Conservation (phyloP, 139 green algal species). For the Zygnema circumcarinatum region DNA sequence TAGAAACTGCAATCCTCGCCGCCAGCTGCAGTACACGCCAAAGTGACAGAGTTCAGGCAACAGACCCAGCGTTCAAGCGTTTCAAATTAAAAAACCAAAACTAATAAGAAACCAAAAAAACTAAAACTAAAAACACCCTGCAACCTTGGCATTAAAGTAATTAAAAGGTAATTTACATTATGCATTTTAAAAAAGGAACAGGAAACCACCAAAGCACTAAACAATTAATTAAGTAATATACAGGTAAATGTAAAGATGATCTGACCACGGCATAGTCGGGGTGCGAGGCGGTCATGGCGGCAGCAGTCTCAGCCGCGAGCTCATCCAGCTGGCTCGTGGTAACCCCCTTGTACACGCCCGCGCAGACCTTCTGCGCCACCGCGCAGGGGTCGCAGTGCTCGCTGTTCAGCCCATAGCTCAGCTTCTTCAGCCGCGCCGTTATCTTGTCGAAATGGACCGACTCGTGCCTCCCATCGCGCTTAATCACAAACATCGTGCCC, state of each 20-base stretch:
- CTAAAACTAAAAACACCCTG: too few species aligned
- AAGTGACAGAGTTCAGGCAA: not conserved
- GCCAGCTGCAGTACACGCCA: constrained; percentile 91
- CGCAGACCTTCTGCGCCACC: constrained; percentile 94
- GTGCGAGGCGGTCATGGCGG: constrained; percentile 94
- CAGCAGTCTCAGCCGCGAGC: constrained; percentile 96
- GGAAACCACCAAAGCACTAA: not conserved
- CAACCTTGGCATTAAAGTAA: too few species aligned
- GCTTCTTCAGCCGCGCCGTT: constrained; percentile 94
- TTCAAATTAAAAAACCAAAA: too few species aligned
- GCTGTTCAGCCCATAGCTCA: constrained; percentile 92
- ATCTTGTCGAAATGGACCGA: constrained; percentile 99
- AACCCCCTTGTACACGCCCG: constrained; percentile 79
- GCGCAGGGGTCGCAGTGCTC: constrained; percentile 82
- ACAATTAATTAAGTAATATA: too few species aligned
- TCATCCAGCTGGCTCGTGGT: constrained; percentile 97
- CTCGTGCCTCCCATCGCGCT: constrained; percentile 87
- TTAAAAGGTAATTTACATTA: too few species aligned
- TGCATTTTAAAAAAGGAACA: too few species aligned
- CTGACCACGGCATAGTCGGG: constrained; percentile 93
- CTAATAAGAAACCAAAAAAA: too few species aligned
- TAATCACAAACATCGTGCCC: constrained; percentile 90
- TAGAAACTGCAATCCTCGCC: constrained; percentile 97
- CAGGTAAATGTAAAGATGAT: too few species aligned
- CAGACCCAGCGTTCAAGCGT: too few species aligned